phyloP scores from a whole-genome alignment of 1,139 yeast genomes.

The Tardiomyces blankii region DNA sequence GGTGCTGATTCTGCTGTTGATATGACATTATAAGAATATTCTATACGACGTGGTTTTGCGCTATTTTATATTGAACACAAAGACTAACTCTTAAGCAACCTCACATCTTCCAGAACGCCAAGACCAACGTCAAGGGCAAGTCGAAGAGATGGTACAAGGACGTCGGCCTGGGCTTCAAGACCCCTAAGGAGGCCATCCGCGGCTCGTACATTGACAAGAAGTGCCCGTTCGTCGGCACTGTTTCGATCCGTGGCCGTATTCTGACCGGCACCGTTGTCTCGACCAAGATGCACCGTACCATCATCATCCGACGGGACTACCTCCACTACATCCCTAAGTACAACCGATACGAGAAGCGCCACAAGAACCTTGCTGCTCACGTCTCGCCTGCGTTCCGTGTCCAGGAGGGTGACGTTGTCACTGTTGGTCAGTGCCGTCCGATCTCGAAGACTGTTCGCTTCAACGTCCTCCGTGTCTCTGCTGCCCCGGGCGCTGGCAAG shows the following conservation, averaged over 20 bases:
- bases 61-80: no score
- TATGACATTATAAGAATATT: no score
- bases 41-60: no score
- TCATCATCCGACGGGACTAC: constrained; percentile 99
- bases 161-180: constrained; percentile 99
- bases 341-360: constrained; percentile 99
- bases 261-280: constrained; percentile 94
- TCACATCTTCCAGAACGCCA: constrained; percentile 99
- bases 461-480: constrained; percentile 95
- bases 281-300: constrained; percentile 99
- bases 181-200: constrained; percentile 97
- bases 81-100: constrained; percentile 64
- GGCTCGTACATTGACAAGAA: constrained; percentile 99
- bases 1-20: no score
- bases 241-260: constrained; percentile 99
- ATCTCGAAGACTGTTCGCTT: constrained; percentile 99
- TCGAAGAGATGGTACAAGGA: constrained; percentile 99
- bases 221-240: constrained; percentile 97
- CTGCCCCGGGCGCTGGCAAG: constrained; percentile 75
- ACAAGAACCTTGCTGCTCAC: constrained; percentile 99
- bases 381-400: constrained; percentile 99
- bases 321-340: constrained; percentile 99
- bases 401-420: constrained; percentile 96
- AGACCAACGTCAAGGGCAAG: constrained; percentile 97
- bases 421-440: constrained; percentile 99